Percentiles rank a stretch among this genome's conserved stretches.
phyloP scores from a whole-genome alignment of 2,329 filamentous ascomycete genomes.

The Aspergillus carbonarius region DNA sequence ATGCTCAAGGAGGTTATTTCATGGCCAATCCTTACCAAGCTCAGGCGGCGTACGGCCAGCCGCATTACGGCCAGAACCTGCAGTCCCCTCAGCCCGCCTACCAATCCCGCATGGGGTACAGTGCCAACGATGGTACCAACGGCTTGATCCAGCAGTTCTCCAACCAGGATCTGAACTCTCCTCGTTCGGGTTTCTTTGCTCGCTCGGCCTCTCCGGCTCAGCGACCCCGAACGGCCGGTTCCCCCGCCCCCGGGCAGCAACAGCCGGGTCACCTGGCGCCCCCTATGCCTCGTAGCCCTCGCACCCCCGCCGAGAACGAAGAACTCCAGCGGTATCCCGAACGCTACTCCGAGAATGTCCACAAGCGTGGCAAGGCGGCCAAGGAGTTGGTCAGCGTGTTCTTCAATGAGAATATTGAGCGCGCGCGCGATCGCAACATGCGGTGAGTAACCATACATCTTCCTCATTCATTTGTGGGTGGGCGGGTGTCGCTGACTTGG shows the following conservation, averaged over 20 bases:
- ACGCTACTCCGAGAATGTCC: slow-evolving; percentile 82
- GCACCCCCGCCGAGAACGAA: slow-evolving; percentile 59
- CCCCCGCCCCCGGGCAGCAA: slow-evolving; percentile 52
- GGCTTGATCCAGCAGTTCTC: slow-evolving; percentile 94
- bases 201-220: slow-evolving; percentile 68
- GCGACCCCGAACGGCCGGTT: slow-evolving; percentile 78
- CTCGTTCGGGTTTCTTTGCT: slow-evolving; percentile 68
- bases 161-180: slow-evolving; percentile 84
- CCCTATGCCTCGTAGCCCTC: slow-evolving; percentile 61
- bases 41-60: slow-evolving; percentile 51
- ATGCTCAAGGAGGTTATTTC: slow-evolving; percentile 58
- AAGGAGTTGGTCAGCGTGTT: slow-evolving; percentile 71
- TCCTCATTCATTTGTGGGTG: too few relatives aligned
- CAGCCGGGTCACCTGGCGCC: slow-evolving; percentile 70
- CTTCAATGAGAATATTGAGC: slow-evolving; percentile 98
- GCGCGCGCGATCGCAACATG: slow-evolving; percentile 90
- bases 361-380: slow-evolving; percentile 67
- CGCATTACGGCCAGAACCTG: slow-evolving; percentile 55
- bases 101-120: slow-evolving; percentile 50
- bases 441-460: slow-evolving; percentile 58
- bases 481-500: not conserved
- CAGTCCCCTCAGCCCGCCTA: slow-evolving; percentile 58
- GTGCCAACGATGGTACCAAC: slow-evolving; percentile 78
- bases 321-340: slow-evolving; percentile 79
- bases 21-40: slow-evolving; percentile 59